Percentiles rank a stretch among this genome's conserved stretches.
phyloP scores from a whole-genome alignment of 2,329 filamentous ascomycete genomes.

The Zalaria obscura region DNA sequence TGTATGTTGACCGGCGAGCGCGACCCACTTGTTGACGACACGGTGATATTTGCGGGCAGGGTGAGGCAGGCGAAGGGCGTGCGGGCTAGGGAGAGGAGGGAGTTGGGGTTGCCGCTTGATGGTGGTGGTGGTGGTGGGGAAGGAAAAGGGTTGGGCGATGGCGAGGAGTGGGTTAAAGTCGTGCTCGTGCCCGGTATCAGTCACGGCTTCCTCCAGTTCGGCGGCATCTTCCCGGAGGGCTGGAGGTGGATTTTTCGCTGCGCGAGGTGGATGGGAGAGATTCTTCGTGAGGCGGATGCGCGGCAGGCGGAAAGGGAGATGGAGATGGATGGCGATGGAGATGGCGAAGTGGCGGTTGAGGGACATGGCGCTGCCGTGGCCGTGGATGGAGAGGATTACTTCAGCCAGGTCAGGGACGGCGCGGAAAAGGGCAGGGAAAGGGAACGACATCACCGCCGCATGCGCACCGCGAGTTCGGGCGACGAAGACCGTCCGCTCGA shows the following conservation, averaged over 20 bases:
- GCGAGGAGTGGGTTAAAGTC: slow-evolving; percentile 50
- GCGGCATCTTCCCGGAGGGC: slow-evolving; percentile 71
- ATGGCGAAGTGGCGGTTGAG: too few species aligned
- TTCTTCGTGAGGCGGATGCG: slow-evolving; percentile 44
- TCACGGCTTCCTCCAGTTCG: slow-evolving; percentile 91
- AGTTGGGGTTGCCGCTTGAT: slow-evolving; percentile 37
- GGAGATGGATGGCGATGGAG: slow-evolving; percentile 5
- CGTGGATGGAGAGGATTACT: slow-evolving; percentile 9
- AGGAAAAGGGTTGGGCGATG: slow-evolving; percentile 42
- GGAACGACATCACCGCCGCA: slow-evolving; percentile 30
- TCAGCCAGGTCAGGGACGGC: slow-evolving; percentile 1
- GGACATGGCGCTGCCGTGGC: too few species aligned
- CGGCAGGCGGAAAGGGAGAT: slow-evolving; percentile 1
- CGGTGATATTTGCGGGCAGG: slow-evolving; percentile 84
- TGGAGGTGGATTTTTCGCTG: slow-evolving; percentile 77
- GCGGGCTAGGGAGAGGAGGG: slow-evolving; percentile 39
- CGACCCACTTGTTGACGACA: slow-evolving; percentile 91
- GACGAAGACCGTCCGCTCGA: slow-evolving; percentile 74
- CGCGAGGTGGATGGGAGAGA: slow-evolving; percentile 66
- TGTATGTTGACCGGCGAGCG: slow-evolving; percentile 91
- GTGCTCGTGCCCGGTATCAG: slow-evolving; percentile 75
- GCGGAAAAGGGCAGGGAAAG: neutral
- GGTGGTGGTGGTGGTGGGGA: slow-evolving; percentile 53
- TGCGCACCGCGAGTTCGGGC: slow-evolving; percentile 47
- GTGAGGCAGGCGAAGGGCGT: slow-evolving; percentile 63